Evolutionary conservation across 2,329 filamentous ascomycete genomes (phyloP).

Genomic region (Calonectria naviculata): DNA sequence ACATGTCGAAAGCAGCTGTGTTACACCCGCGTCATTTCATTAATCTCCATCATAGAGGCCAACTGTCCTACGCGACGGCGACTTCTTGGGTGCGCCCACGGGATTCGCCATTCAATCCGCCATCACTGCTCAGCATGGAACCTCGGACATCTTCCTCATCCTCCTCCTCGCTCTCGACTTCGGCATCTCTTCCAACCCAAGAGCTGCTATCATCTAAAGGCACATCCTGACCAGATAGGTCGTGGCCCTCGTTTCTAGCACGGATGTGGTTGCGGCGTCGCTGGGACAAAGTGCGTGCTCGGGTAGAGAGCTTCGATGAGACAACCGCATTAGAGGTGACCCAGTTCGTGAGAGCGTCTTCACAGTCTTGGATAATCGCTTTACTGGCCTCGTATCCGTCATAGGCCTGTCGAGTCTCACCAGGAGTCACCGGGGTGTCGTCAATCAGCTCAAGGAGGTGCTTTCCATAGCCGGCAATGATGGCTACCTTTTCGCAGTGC

Average conservation of each 20-base stretch:
- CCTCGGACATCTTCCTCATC: slow-evolving; percentile 65
- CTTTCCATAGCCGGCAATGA: slow-evolving; percentile 98
- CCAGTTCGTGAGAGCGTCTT: slow-evolving; percentile 98
- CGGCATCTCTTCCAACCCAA: slow-evolving; percentile 81
- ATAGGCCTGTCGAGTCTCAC: slow-evolving; percentile 94
- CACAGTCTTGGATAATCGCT: slow-evolving; percentile 98
- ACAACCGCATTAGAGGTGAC: slow-evolving; percentile 91
- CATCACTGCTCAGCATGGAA: slow-evolving; percentile 64
- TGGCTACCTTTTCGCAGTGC: slow-evolving; percentile 97
- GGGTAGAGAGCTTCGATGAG: slow-evolving; percentile 85
- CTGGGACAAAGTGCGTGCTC: slow-evolving; percentile 88
- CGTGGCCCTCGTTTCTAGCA: slow-evolving; percentile 78
- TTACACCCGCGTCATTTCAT: background rate
- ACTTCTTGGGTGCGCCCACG: slow-evolving; percentile 66
- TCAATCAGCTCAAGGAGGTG: slow-evolving; percentile 97
- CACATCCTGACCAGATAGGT: slow-evolving; percentile 85
- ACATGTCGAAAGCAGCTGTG: background rate
- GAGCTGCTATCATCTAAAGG: slow-evolving; percentile 83
- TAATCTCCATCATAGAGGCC: slow-evolving; percentile 5
- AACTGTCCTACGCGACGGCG: slow-evolving; percentile 53
- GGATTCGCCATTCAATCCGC: slow-evolving; percentile 65
- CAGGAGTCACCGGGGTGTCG: slow-evolving; percentile 95
- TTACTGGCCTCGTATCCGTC: slow-evolving; percentile 99
- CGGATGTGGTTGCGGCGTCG: slow-evolving; percentile 80
- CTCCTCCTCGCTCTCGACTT: slow-evolving; percentile 73